Evolutionary conservation across 768 basidiomycete genomes (phyloP).

Genomic region (Dentipellis fragilis): DNA sequence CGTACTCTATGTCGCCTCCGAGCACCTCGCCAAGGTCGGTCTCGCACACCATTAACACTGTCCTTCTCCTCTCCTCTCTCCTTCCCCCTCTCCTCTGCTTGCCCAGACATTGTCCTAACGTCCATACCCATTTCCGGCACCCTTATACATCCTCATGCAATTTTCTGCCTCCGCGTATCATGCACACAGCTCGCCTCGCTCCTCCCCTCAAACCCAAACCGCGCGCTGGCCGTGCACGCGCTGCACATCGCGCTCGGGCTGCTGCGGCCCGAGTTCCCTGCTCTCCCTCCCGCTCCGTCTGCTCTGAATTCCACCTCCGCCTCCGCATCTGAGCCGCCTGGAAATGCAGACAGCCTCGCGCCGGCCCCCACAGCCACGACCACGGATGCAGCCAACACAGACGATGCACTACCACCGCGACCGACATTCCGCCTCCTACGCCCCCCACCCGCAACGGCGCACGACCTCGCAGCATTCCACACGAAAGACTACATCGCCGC

Average conservation of each 20-base stretch:
- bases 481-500: slow-evolving; percentile 7
- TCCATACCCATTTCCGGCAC: too few species aligned
- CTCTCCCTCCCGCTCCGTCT: neutral
- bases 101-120: too few species aligned
- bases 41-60: too few species aligned
- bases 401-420: too few species aligned
- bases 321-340: too few species aligned
- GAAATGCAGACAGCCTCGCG: too few species aligned
- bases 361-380: too few species aligned
- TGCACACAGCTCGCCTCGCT: slow-evolving; percentile 16
- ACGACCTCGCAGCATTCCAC: slow-evolving; percentile 9
- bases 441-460: neutral
- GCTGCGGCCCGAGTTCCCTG: neutral
- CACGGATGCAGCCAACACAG: too few species aligned
- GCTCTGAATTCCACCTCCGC: too few species aligned
- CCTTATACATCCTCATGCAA: too few species aligned
- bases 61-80: too few species aligned
- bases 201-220: slow-evolving; percentile 21
- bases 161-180: neutral
- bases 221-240: slow-evolving; percentile 20
- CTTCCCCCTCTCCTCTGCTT: too few species aligned
- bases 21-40: neutral
- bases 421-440: slow-evolving; percentile 2
- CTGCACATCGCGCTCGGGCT: slow-evolving; percentile 15
- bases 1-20: neutral